phyloP scores from a whole-genome alignment of 1,284 basidiomycete genomes.

The Sparassis latifolia region DNA sequence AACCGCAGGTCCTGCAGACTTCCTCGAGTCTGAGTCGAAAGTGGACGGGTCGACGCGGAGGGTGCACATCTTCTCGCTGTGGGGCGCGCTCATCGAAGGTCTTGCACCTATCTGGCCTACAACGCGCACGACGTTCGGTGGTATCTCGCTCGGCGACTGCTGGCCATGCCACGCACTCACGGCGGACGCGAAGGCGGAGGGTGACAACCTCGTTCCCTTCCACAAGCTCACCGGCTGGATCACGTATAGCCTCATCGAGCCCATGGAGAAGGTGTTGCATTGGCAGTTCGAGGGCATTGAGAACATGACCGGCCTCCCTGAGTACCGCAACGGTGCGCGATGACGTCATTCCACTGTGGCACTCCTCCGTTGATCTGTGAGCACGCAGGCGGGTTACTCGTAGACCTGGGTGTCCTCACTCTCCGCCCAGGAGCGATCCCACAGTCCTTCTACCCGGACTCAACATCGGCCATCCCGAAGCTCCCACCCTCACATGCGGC shows the following conservation, averaged over 20 bases:
- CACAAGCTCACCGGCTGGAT: slow-evolving; percentile 96
- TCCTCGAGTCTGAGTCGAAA: slow-evolving; percentile 53
- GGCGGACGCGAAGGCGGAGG: slow-evolving; percentile 32
- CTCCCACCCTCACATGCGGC: slow-evolving; percentile 77
- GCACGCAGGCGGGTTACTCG: slow-evolving; percentile 70
- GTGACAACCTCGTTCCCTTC: slow-evolving; percentile 81
- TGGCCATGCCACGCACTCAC: slow-evolving; percentile 74
- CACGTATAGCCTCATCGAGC: slow-evolving; percentile 83
- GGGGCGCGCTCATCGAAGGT: slow-evolving; percentile 79
- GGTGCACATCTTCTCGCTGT: slow-evolving; percentile 66
- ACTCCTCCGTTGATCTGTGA: too few species aligned
- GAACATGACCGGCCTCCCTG: slow-evolving; percentile 78
- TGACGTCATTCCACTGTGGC: too few species aligned
- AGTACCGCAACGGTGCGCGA: slow-evolving; percentile 79
- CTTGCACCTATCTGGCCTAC: slow-evolving; percentile 87
- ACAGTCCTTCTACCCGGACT: slow-evolving; percentile 34
- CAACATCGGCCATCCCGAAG: slow-evolving; percentile 50
- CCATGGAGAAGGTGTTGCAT: slow-evolving; percentile 67
- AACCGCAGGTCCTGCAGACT: slow-evolving; percentile 41
- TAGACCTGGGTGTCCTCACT: slow-evolving; percentile 77
- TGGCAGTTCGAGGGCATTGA: slow-evolving; percentile 77
- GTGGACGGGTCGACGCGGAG: slow-evolving; percentile 31
- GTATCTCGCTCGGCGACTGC: slow-evolving; percentile 78
- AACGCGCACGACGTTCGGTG: slow-evolving; percentile 62
- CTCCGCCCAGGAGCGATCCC: slow-evolving; percentile 48